Percentiles rank a stretch among this genome's conserved stretches.
phyloP scores from a whole-genome alignment of 495 filamentous ascomycete species.

The Annulohypoxylon moriforme region DNA sequence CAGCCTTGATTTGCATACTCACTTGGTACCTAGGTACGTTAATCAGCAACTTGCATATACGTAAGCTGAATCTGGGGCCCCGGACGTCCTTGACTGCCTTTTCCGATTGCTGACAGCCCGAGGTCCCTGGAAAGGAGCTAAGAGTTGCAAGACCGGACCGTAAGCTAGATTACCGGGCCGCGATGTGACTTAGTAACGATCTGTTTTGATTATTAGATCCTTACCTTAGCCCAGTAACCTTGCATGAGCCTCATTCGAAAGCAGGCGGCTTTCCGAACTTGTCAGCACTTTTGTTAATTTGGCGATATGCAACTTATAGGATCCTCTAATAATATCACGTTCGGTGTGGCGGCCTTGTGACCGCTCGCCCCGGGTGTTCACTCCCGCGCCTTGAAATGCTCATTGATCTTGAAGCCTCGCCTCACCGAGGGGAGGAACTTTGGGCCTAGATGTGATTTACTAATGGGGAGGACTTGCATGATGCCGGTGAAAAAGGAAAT shows the following conservation, averaged over 20 bases:
- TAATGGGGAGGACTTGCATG: not conserved
- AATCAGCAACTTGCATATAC: constrained; percentile 9
- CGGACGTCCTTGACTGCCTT: not conserved
- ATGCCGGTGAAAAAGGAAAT: constrained; percentile 10
- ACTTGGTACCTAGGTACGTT: not conserved
- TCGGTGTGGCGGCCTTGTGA: not conserved
- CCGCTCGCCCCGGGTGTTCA: not conserved
- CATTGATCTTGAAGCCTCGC: not conserved
- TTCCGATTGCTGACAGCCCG: not conserved
- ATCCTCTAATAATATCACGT: not conserved
- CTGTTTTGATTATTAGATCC: constrained; percentile 28
- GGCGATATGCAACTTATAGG: not conserved
- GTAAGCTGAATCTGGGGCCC: not conserved
- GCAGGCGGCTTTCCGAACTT: not conserved
- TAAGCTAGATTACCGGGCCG: constrained; percentile 2
- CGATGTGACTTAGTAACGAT: constrained; percentile 14
- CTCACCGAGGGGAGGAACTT: not conserved
- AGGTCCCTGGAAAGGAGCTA: not conserved
- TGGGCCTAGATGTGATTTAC: not conserved
- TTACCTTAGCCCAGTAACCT: not conserved
- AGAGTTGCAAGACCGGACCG: constrained; percentile 4
- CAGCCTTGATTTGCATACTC: not conserved
- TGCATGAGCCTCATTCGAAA: not conserved
- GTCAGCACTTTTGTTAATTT: not conserved
- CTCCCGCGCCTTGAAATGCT: not conserved